Conservation (phyloP, 1,284 basidiomycete species). For the Pseudozyma pruni region DNA sequence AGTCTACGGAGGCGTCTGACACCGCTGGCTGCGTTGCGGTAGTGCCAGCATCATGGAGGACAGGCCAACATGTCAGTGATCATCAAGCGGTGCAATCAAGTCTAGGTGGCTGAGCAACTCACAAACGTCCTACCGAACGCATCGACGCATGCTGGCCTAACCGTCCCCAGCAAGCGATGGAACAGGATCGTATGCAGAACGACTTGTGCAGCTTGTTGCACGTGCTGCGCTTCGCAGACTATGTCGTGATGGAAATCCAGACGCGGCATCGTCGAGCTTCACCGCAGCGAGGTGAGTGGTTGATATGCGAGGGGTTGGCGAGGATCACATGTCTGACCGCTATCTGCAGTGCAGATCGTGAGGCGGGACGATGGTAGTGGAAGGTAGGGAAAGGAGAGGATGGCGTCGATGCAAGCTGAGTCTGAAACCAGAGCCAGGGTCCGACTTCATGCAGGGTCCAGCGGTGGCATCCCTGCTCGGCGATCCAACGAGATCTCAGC, state of each 20-base stretch:
- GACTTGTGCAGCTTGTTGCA: slow-evolving; percentile 10
- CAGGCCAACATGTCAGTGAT: no score
- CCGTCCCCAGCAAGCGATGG: slow-evolving; percentile 34
- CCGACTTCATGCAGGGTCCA: slow-evolving; percentile 16
- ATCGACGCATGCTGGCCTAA: slow-evolving; percentile 20
- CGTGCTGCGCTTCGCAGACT: slow-evolving; percentile 2
- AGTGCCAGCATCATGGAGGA: no score
- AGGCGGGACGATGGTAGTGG: slow-evolving; percentile 1
- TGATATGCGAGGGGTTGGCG: neutral
- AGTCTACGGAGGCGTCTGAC: slow-evolving; percentile 16
- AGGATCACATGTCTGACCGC: slow-evolving; percentile 2
- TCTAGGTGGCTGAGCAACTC: neutral
- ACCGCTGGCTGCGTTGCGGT: slow-evolving; percentile 28
- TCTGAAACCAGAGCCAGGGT: neutral
- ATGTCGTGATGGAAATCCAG: slow-evolving; percentile 8
- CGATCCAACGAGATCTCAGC: no score
- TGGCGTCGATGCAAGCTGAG: neutral
- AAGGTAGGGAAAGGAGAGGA: neutral
- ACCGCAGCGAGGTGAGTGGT: no score
- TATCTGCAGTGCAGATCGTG: neutral
- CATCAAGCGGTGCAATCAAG: no score
- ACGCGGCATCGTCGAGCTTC: slow-evolving; percentile 20
- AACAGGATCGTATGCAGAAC: slow-evolving; percentile 42
- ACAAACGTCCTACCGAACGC: slow-evolving; percentile 25
- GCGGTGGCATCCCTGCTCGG: no score